Conservation (phyloP, 306 rosid genomes). For the Vigna reflexopilosa region DNA sequence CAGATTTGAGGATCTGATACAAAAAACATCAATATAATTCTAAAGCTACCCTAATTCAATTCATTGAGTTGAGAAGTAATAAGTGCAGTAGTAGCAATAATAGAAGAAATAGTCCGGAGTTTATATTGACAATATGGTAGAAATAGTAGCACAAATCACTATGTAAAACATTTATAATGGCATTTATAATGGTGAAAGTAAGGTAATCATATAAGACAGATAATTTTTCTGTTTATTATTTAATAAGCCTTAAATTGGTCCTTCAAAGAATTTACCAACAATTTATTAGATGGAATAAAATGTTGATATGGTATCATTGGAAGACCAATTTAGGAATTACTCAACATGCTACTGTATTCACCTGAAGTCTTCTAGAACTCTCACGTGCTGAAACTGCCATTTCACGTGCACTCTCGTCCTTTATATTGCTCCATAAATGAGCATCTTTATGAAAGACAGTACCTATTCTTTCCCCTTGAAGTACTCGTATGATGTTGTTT, state of each 20-base stretch:
- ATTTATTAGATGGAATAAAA: not conserved
- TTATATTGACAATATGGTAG: not conserved
- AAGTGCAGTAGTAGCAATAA: not conserved
- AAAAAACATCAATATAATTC: conserved; percentile 31
- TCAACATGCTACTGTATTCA: conserved; percentile 35
- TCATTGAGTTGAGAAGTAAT: not conserved
- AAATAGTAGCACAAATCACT: not conserved
- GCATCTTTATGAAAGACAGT: conserved; percentile 96
- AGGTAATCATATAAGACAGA: not conserved
- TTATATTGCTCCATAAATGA: conserved; percentile 69
- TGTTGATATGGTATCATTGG: not conserved
- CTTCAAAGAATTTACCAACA: not conserved
- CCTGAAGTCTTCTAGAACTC: conserved; percentile 81
- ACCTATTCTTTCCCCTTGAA: conserved; percentile 84
- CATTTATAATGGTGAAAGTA: not conserved
- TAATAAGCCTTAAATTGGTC: not conserved
- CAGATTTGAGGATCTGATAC: conserved; percentile 62
- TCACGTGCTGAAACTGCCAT: conserved; percentile 90
- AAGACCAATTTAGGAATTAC: not conserved
- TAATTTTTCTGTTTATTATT: not conserved
- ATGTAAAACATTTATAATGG: not conserved
- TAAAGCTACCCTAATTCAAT: conserved; percentile 2
- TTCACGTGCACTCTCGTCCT: conserved; percentile 73
- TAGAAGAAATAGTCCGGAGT: not conserved
- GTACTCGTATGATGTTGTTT: conserved; percentile 80